A percentile compares a stretch with the other conserved stretches of the same genome.
phyloP scores from a whole-genome alignment of 345 rosid species.

The Rhodamnia rubescens region DNA sequence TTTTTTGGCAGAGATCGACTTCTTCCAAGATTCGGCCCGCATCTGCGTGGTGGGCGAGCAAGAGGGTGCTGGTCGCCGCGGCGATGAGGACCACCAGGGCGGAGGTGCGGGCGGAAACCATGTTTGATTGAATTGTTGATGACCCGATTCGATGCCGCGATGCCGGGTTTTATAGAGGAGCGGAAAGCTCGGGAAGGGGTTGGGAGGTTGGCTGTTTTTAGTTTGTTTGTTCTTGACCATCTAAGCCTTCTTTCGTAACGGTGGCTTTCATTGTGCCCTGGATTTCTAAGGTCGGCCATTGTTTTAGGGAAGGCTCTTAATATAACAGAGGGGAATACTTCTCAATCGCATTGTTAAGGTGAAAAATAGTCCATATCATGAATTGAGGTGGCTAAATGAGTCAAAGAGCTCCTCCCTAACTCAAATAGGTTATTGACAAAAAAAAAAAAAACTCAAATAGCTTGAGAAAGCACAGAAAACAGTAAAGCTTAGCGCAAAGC shows the following conservation, averaged over 20 bases:
- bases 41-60: background rate
- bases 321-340: background rate
- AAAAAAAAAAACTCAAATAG: background rate
- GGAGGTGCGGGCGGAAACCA: background rate
- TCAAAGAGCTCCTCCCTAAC: background rate
- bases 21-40: background rate
- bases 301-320: background rate
- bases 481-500: too few relatives aligned
- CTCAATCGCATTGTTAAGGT: background rate
- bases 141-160: background rate
- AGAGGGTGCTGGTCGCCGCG: background rate
- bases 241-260: background rate
- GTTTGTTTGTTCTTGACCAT: background rate
- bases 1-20: background rate
- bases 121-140: background rate
- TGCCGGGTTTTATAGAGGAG: background rate
- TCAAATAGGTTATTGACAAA: background rate
- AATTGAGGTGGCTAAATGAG: background rate
- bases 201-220: background rate
- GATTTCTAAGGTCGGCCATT: background rate
- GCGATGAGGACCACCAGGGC: background rate
- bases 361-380: background rate
- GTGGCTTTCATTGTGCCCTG: background rate
- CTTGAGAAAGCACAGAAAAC: background rate
- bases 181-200: background rate